Conservation (phyloP, 352 stramenopile species). For the Phytopythium chamaehyphon region DNA sequence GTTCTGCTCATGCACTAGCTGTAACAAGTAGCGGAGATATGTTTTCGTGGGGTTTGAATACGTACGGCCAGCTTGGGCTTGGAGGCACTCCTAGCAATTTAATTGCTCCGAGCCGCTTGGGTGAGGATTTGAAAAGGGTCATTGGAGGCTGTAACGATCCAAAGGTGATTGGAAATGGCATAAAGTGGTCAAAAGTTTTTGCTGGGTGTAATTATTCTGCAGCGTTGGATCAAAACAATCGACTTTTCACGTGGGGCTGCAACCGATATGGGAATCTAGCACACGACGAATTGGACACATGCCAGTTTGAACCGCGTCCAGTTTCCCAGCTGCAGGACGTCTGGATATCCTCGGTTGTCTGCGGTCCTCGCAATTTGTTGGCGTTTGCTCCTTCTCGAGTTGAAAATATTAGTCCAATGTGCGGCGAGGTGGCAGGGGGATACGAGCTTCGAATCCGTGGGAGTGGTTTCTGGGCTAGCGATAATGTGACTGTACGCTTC, state of each 20-base stretch:
- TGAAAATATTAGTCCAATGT: constrained; percentile 32
- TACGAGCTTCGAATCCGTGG: constrained; percentile 60
- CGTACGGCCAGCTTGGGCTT: constrained; percentile 71
- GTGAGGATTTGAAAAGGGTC: not conserved
- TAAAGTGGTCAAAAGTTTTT: constrained; percentile 46
- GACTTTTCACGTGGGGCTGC: constrained; percentile 62
- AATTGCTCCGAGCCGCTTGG: not conserved
- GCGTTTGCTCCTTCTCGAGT: constrained; percentile 63
- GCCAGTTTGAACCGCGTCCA: constrained; percentile 28
- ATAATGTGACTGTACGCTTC: constrained; percentile 80
- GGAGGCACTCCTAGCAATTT: constrained; percentile 16
- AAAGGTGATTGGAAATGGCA: constrained; percentile 7
- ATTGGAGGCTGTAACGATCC: constrained; percentile 17
- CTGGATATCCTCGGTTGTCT: constrained; percentile 41
- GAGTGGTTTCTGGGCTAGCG: constrained; percentile 73
- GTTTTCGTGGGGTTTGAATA: constrained; percentile 80
- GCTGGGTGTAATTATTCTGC: constrained; percentile 64
- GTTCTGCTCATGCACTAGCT: constrained; percentile 64
- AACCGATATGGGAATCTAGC: constrained; percentile 44
- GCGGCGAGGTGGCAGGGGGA: constrained; percentile 48
- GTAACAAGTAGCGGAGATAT: constrained; percentile 47
- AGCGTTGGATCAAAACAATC: constrained; percentile 24
- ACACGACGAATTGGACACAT: constrained; percentile 5
- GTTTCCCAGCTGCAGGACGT: constrained; percentile 36
- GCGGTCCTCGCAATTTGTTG: constrained; percentile 39